Evolutionary conservation across 2,329 filamentous ascomycete genomes (phyloP), one percentile per base, ranked within the genome.

Genomic region (Didymella exigua): DNA sequence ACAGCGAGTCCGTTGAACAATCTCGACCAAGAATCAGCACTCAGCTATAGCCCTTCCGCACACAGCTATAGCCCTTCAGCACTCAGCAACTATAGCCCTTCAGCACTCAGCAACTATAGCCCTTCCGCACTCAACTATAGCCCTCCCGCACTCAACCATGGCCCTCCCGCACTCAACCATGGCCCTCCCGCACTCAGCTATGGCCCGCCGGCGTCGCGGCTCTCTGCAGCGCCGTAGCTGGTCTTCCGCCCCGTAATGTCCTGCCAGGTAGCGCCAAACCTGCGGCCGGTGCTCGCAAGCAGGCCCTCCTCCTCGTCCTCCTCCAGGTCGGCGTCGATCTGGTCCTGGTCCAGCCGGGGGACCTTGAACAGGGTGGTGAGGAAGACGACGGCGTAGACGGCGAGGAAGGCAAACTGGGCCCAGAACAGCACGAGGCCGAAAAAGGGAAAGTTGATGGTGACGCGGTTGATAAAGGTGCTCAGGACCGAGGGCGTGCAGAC

Each of bases 401-500:
- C 89, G 37, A 99, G 77, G 78, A 99, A 98, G 11, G 84, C 89
- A 71, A 97, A 98, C 69, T 99, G 95, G 0, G 92, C 90, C 92
- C 93, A 99, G 75, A 98, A 99, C 63, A 91, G 85, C n/a, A 98
- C 79, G 10, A 89, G 86, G 10, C 95, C 95, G 69, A 99, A 96
- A 72, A 97, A 91, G 5, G 95, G 93, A 83, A 95, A 99, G 72
- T 96, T 96, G 69, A 96, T 84, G 19, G 90, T 93, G 57, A 97
- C 86, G 38, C 93, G 87, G 76, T 98, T 97, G 61, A 99, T 82
- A 76, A 99, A 96, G 0, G 91, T 96, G 56, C 90, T 95, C 73
- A 93, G 89, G 31, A 97, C 87, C 19, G 89, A 93, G 0, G 95
- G 92, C 0, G 93, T 98, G 81, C 95, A 99, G 19, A 96, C 88